Evolutionary conservation across 192 early-diverging fungal genomes (phyloP).

Genomic region (Diversispora epigaea): DNA sequence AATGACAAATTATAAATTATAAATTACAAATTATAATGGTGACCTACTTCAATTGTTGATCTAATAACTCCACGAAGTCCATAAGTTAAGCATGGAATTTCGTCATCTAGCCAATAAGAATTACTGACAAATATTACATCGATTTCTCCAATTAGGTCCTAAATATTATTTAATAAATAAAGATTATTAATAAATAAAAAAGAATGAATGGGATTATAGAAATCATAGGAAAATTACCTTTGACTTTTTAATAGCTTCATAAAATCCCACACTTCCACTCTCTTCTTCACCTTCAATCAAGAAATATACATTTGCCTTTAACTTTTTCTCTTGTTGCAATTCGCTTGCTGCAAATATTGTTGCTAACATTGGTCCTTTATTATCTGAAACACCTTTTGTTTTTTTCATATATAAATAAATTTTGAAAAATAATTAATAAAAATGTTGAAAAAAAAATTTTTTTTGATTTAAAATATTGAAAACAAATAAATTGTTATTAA

Average conservation of each 20-base stretch:
- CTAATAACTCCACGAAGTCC: slow-evolving; percentile 75
- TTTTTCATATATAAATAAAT: background rate
- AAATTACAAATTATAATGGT: slow-evolving; percentile 1
- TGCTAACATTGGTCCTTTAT: slow-evolving; percentile 78
- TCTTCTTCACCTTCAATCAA: slow-evolving; percentile 82
- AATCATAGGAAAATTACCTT: slow-evolving; percentile 36
- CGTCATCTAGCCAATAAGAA: slow-evolving; percentile 79
- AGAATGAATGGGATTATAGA: background rate
- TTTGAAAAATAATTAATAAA: background rate
- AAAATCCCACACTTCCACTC: slow-evolving; percentile 68
- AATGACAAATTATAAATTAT: slow-evolving; percentile 12
- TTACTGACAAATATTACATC: slow-evolving; percentile 62
- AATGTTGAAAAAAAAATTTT: too few species aligned
- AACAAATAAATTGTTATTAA: background rate
- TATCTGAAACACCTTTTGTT: slow-evolving; percentile 57
- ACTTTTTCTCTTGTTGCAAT: slow-evolving; percentile 53
- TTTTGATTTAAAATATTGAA: too few species aligned
- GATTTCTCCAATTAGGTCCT: slow-evolving; percentile 49
- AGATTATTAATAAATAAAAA: background rate
- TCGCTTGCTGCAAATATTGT: slow-evolving; percentile 71
- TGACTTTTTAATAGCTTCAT: slow-evolving; percentile 56
- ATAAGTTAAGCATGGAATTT: slow-evolving; percentile 75
- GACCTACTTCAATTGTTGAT: slow-evolving; percentile 55
- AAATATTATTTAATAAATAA: background rate
- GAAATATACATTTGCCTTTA: slow-evolving; percentile 68